phyloP scores from a whole-genome alignment of 208 protist genomes.

The Leishmania mexicana region DNA sequence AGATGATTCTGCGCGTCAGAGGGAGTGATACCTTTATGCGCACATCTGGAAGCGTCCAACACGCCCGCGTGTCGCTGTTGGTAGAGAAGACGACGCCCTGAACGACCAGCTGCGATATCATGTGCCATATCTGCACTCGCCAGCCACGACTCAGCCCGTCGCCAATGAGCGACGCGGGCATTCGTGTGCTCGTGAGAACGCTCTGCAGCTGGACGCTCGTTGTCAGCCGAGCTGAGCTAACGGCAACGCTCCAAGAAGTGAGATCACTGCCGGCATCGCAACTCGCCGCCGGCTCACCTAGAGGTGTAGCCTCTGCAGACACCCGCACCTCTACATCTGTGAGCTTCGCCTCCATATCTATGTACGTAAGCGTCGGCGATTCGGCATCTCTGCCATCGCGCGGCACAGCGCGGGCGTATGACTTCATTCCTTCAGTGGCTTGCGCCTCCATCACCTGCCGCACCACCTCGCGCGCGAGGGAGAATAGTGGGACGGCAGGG shows the following conservation, averaged over 20 bases:
- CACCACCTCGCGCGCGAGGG: slow-evolving; percentile 12
- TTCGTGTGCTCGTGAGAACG: slow-evolving; percentile 11
- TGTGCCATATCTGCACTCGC: slow-evolving; percentile 28
- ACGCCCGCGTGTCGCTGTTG: background rate
- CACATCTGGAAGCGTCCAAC: slow-evolving; percentile 15
- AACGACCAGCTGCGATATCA: background rate
- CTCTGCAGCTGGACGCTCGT: slow-evolving; percentile 16
- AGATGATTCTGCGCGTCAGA: slow-evolving; percentile 19
- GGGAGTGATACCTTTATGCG: slow-evolving; percentile 13
- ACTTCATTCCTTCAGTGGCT: background rate
- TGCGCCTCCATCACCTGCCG: slow-evolving; percentile 14
- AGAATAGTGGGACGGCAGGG: slow-evolving; percentile 15
- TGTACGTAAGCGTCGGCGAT: slow-evolving; percentile 17
- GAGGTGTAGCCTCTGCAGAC: background rate
- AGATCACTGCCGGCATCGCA: background rate
- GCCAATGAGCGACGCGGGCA: slow-evolving; percentile 21
- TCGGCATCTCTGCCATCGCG: background rate
- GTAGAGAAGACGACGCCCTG: slow-evolving; percentile 12
- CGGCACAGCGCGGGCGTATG: background rate
- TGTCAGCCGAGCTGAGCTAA: slow-evolving; percentile 1
- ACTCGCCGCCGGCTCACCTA: background rate
- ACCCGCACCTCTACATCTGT: slow-evolving; percentile 8
- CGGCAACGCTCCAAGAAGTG: slow-evolving; percentile 10
- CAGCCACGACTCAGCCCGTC: slow-evolving; percentile 6
- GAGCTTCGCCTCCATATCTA: slow-evolving; percentile 18